Percentiles rank a stretch among this genome's conserved stretches.
Evolutionary conservation across 139 green algal genomes (phyloP).

Genomic region (Coelastrella sp.): DNA sequence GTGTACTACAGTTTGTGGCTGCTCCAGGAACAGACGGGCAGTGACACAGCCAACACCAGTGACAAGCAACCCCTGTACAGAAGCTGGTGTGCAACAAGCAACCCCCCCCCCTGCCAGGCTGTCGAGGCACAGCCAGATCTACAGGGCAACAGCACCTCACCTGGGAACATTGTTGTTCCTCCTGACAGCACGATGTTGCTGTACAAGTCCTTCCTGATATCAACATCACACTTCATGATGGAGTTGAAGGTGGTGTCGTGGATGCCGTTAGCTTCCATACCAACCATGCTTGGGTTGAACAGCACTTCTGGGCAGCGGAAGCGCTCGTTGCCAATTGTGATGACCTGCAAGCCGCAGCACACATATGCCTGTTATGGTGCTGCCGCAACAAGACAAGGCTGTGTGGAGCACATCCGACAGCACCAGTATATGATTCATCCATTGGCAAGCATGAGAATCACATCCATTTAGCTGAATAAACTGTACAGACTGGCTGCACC

Average conservation of each 20-base stretch:
- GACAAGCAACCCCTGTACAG: not conserved
- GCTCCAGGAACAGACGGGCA: no score
- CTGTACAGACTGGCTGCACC: no score
- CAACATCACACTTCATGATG: slow-evolving; percentile 99
- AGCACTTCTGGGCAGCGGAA: slow-evolving; percentile 98
- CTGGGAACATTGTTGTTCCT: slow-evolving; percentile 98
- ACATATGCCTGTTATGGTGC: not conserved
- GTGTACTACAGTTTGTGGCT: no score
- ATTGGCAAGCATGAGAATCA: no score
- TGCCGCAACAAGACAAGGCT: no score
- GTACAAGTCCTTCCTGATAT: slow-evolving; percentile 99
- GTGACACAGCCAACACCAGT: no score
- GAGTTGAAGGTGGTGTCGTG: slow-evolving; percentile 98
- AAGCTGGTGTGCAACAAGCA: not conserved
- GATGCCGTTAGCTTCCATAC: slow-evolving; percentile 93
- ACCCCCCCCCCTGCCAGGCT: no score
- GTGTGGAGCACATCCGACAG: no score
- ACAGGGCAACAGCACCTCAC: not conserved
- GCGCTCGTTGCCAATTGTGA: slow-evolving; percentile 96
- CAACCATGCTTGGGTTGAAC: slow-evolving; percentile 94
- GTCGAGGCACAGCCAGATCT: no score
- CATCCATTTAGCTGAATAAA: no score
- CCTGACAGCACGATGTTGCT: slow-evolving; percentile 95
- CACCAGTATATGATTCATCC: no score
- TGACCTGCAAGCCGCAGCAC: slow-evolving; percentile 80